Base-by-base conservation (phyloP, 2,329 filamentous ascomycete species). In the Pyricularia grisea region DNA sequence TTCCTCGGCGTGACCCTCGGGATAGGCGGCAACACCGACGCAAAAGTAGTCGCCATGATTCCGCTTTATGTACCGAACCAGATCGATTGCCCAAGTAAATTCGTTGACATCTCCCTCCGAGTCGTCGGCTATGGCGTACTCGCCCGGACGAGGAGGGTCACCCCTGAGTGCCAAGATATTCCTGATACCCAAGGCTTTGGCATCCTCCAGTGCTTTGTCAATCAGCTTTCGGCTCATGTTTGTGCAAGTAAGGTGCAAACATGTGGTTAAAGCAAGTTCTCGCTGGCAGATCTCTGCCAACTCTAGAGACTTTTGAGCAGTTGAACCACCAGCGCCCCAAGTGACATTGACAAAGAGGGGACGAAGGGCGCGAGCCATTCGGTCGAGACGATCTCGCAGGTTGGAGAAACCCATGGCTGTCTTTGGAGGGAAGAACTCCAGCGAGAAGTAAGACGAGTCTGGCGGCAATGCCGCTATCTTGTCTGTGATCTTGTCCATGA, bases 391-490 rank as follows among this genome's bases (percentile, higher is more conserved):
- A 72, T 92, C 92, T 77, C 94, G 92, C 69, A 99, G 88, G 79
- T 99, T 99, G 72, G 92, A 90, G 75, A 95, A 96, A 73, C 95
- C 95, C 89, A 97, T 97, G 71, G 90, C 86, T 65, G 95, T 99
- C 84, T 98, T 99, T 72, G 95, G 95, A 73, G 95, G 95, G 82
- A 99, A 99, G 88, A 99, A 99, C 82, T 99, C 95, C 80, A 98
- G 90, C 66, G 95, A 98, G 81, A 97, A 97, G 84, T 95, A 98
- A 78, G 87, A 89, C 73, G 88, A 87, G 79, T 92, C 88, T 72
- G 90, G 87, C 79, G 92, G 92, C 82, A 99, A 82, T 71, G 93
- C 92, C 81, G 92, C 92, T 77, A 98, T 94, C 85, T 97, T 97
- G 84, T 96, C 91, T 72, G 93, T 97, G 77, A 97, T 94, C 81